A percentile compares a stretch with the other conserved stretches of the same genome.
Evolutionary conservation across 2,329 filamentous ascomycete species (phyloP).

Genomic region (Ophiosphaerella korrae): DNA sequence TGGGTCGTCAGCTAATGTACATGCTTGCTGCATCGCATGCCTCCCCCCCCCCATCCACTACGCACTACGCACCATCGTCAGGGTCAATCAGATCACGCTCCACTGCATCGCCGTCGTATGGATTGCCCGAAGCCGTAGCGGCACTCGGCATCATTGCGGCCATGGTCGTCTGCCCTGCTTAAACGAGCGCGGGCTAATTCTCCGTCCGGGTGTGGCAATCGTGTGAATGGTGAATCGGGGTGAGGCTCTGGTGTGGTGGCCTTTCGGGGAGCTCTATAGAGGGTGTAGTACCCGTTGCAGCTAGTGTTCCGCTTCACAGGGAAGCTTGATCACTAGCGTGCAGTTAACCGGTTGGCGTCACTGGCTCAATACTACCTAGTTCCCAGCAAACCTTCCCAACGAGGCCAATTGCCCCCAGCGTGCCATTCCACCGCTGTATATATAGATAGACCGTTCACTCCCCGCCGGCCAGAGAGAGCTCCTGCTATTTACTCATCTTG

Average conservation of each 20-base stretch:
- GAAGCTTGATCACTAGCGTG: constrained; percentile 28
- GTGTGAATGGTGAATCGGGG: constrained; percentile 27
- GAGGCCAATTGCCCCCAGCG: constrained; percentile 15
- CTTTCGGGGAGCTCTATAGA: constrained; percentile 16
- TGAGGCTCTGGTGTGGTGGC: constrained; percentile 36
- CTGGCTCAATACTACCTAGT: constrained; percentile 30
- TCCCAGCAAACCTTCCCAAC: constrained; percentile 22
- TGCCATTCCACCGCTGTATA: constrained; percentile 18
- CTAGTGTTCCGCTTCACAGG: constrained; percentile 29
- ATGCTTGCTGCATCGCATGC: constrained; percentile 10
- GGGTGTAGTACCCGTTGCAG: constrained; percentile 27
- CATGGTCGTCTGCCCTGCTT: constrained; percentile 41
- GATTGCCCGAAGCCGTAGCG: constrained; percentile 41
- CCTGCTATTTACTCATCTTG: constrained; percentile 3
- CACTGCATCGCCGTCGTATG: constrained; percentile 53
- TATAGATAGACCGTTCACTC: constrained; percentile 11
- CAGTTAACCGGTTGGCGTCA: constrained; percentile 27
- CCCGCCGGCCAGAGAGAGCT: constrained; percentile 8
- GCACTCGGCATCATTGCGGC: constrained; percentile 54
- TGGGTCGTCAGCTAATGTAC: constrained; percentile 16
- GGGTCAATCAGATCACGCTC: constrained; percentile 60
- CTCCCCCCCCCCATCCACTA: not conserved
- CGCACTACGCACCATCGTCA: constrained; percentile 53
- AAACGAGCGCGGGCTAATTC: constrained; percentile 29
- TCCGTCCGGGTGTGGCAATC: constrained; percentile 27